These are phyloP conservation scores for Leucocoprinus birnbaumii DNA, from an alignment of 768 basidiomycete species.

Conservation along the genomic window DNA sequence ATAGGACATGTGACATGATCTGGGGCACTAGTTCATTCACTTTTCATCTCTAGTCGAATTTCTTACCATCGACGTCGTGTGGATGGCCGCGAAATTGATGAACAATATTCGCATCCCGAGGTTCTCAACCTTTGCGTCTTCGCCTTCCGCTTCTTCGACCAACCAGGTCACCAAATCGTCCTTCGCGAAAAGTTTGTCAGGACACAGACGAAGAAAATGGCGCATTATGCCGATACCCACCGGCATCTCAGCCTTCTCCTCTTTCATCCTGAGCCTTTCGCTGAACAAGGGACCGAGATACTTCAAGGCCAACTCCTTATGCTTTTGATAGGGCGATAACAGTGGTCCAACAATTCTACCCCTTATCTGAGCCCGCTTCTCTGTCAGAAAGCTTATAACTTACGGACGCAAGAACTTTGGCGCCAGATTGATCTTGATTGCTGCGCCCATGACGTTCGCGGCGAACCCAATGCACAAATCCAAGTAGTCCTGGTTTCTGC, in stretches of 20 bases:
- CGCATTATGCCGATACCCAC: slow-evolving; percentile 15
- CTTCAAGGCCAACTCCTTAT: slow-evolving; percentile 12
- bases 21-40: slow-evolving; percentile 10
- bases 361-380: background rate
- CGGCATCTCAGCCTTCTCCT: slow-evolving; percentile 23
- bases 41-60: background rate
- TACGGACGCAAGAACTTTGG: slow-evolving; percentile 17
- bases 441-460: slow-evolving; percentile 16
- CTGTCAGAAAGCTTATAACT: slow-evolving; percentile 1
- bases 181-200: slow-evolving; percentile 18
- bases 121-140: slow-evolving; percentile 19
- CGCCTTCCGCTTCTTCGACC: slow-evolving; percentile 28
- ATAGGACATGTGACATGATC: slow-evolving; percentile 29
- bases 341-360: slow-evolving; percentile 11
- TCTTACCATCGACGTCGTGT: slow-evolving; percentile 34
- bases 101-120: slow-evolving; percentile 27
- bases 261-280: slow-evolving; percentile 22
- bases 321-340: slow-evolving; percentile 10
- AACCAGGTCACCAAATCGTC: slow-evolving; percentile 42
- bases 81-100: slow-evolving; percentile 21
- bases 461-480: slow-evolving; percentile 18
- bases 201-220: background rate
- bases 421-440: slow-evolving; percentile 15
- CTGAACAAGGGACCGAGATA: slow-evolving; percentile 22
- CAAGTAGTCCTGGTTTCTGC: slow-evolving; percentile 19